Base-by-base conservation (phyloP, 1,284 basidiomycete species). In the Pyrrhoderma noxium region DNA sequence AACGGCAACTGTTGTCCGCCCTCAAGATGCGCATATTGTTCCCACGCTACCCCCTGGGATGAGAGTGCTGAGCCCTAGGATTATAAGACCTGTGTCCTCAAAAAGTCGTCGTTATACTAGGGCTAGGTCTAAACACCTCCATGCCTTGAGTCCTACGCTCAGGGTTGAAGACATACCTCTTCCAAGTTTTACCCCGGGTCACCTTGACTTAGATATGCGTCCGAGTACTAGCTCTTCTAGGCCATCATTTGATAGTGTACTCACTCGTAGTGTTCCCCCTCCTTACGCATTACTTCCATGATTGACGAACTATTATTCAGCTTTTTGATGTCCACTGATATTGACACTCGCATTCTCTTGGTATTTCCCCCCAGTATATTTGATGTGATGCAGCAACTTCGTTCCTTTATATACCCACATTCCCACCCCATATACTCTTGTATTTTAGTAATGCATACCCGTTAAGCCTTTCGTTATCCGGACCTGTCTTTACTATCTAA, bases 1-100 rank as follows among this genome's bases (percentile, higher is more conserved):
- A 22, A 47, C 51, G 14, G 51, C 51, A 13, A 52, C 45, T 34
- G 40, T 47, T 16, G 45, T 31, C n/a, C 51, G 51, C 14, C 45
- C 45, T 7, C 51, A 47, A 21, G 47, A 31, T 31, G 51, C 51
- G 14, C 51, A 47, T 16, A 16, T 47, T 14, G 18, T 52, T 9
- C 18, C 45, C 19, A 16, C 45, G 8, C 7, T 38, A 3, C 22
- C 31, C 25, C 19, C 27, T 18, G 21, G 8, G 5, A 22, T n/a
- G 8, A 21, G 21, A 25, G 8, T 23, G 18, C 23, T 31, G 38
- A 16, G 8, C 21, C 8, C 21, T 7, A 46, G 25, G 7, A n/a
- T 35, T n/a, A 11, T 2, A 31, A 31, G 19, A 7, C 18, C 31
- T 13, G 25, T 27, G 37, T 8, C 37, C 5, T 49, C 37, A 22